Percentiles rank a stretch among this genome's conserved stretches.
These are phyloP conservation scores for Aegle marmelos DNA, from an alignment of 345 rosid species.

Conservation along the genomic window DNA sequence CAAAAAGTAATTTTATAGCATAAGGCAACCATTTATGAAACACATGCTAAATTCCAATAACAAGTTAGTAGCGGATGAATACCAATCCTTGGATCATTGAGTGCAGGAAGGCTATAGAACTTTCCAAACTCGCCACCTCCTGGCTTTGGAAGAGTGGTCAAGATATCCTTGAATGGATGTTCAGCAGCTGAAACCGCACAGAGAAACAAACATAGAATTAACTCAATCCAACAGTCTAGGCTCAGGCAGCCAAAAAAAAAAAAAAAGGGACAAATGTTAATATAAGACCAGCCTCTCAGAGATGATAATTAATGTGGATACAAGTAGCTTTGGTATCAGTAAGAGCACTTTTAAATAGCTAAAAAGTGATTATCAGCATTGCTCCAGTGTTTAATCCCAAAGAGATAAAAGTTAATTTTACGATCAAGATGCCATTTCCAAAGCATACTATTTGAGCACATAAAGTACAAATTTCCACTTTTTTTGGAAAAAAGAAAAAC, in stretches of 20 bases:
- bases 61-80: constrained; percentile 9
- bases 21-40: not conserved
- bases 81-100: constrained; percentile 98
- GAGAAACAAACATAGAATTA: not conserved
- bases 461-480: not conserved
- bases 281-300: not conserved
- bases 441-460: not conserved
- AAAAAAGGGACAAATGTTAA: too few relatives aligned
- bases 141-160: constrained; percentile 88
- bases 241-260: not conserved
- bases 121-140: constrained; percentile 96
- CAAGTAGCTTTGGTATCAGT: not conserved
- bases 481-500: too few relatives aligned
- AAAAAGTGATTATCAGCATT: not conserved
- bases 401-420: not conserved
- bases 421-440: not conserved
- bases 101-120: constrained; percentile 85
- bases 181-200: constrained; percentile 65
- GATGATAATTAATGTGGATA: not conserved
- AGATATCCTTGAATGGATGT: constrained; percentile 71
- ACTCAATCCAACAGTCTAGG: not conserved
- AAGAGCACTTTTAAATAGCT: not conserved
- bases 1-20: not conserved
- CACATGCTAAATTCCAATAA: not conserved
- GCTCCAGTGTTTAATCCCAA: not conserved